phyloP scores from a whole-genome alignment of 495 filamentous ascomycete species.

The Filosporella fistucella region DNA sequence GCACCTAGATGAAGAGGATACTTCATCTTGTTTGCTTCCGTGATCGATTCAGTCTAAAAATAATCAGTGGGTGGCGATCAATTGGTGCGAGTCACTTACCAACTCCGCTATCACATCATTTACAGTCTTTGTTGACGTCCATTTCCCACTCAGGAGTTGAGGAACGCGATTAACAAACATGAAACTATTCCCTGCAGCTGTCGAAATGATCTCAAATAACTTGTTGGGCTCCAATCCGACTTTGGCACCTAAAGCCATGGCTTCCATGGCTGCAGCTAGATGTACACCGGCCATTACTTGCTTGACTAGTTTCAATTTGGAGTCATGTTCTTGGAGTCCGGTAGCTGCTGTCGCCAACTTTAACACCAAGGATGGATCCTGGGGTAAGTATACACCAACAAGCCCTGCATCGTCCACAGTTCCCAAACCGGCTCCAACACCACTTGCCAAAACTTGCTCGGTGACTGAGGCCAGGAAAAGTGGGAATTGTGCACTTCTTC shows the following conservation, averaged over 20 bases:
- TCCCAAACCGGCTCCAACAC: conserved; percentile 55
- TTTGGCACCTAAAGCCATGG: conserved; percentile 57
- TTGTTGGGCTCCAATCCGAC: conserved; percentile 61
- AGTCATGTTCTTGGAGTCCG: conserved; percentile 26
- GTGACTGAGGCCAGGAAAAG: conserved; percentile 67
- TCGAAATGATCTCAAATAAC: conserved; percentile 61
- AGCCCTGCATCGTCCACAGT: conserved; percentile 68
- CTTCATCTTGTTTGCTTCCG: conserved; percentile 17
- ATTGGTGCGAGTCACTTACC: conserved; percentile 10
- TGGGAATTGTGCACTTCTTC: conserved; percentile 53
- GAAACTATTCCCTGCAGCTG: conserved; percentile 64
- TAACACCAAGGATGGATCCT: conserved; percentile 26
- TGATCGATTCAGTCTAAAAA: conserved; percentile 13
- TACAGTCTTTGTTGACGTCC: conserved; percentile 13
- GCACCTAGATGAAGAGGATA: conserved; percentile 19
- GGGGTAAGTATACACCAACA: conserved; percentile 53
- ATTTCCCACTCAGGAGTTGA: conserved; percentile 43
- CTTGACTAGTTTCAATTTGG: conserved; percentile 49
- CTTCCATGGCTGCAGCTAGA: conserved; percentile 60
- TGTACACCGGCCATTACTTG: conserved; percentile 60
- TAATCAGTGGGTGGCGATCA: neutral
- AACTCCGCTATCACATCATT: conserved; percentile 17
- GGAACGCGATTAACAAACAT: conserved; percentile 54
- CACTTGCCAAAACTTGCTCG: conserved; percentile 64
- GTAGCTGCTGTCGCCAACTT: conserved; percentile 11